phyloP scores from a whole-genome alignment of 2,329 filamentous ascomycete species.

The Cytospora paraplurivora region DNA sequence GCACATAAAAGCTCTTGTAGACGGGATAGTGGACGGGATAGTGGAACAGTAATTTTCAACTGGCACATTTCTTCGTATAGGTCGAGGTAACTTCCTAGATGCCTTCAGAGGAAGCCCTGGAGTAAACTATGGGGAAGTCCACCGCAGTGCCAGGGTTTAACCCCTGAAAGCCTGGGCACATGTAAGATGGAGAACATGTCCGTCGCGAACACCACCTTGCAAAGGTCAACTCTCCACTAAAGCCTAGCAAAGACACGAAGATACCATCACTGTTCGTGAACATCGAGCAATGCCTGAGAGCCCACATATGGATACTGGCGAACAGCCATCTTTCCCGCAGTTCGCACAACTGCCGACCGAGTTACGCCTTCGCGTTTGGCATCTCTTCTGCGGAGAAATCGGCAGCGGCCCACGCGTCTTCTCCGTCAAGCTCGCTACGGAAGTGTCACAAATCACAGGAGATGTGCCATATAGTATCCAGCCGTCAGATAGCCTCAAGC shows the following conservation, averaged over 20 bases:
- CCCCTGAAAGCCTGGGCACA: too few species aligned
- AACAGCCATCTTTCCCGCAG: neutral
- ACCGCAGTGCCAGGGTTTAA: too few species aligned
- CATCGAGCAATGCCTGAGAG: neutral
- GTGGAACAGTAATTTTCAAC: too few species aligned
- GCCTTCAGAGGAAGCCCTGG: too few species aligned
- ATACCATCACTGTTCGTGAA: neutral
- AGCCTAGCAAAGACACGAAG: neutral
- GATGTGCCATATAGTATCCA: neutral
- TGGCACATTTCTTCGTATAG: too few species aligned
- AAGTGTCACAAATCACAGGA: neutral
- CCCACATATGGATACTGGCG: neutral
- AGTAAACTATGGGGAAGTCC: too few species aligned
- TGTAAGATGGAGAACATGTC: too few species aligned
- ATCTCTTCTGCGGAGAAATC: neutral
- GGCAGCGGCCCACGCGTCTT: neutral
- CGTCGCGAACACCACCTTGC: neutral
- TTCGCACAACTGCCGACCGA: neutral
- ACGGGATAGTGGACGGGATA: too few species aligned
- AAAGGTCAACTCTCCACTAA: neutral
- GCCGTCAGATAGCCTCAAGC: neutral
- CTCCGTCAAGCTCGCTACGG: neutral
- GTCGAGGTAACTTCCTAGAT: too few species aligned
- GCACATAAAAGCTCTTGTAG: too few species aligned
- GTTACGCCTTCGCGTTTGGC: neutral